phyloP scores from a whole-genome alignment of 225 moss, liverwort and hornwort species.

The Bryoerythrophyllum caledonicum region DNA sequence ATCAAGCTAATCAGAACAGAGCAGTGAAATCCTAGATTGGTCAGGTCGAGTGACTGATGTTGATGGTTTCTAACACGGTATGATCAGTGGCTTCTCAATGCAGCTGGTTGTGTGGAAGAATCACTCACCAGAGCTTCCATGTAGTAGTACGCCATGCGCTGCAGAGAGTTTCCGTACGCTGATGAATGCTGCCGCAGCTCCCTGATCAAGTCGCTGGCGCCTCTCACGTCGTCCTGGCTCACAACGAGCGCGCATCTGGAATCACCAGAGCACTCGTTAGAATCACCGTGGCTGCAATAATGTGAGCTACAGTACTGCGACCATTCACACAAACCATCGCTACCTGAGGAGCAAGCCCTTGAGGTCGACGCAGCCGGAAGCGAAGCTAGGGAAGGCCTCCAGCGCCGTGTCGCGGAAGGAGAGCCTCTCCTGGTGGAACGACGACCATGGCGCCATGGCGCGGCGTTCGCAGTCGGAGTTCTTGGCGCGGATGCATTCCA shows the following conservation, averaged over 20 bases:
- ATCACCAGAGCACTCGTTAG: constrained; percentile 11
- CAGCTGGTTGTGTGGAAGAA: background rate
- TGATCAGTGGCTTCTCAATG: background rate
- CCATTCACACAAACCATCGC: background rate
- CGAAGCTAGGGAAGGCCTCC: constrained; percentile 17
- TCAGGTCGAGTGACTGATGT: background rate
- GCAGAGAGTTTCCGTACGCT: constrained; percentile 59
- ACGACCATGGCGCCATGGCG: background rate
- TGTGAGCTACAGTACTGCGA: background rate
- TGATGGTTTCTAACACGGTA: background rate
- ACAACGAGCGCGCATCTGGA: constrained; percentile 66
- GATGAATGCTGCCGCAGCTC: constrained; percentile 54
- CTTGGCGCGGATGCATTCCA: constrained; percentile 11
- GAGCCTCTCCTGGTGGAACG: constrained; percentile 16
- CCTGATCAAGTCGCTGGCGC: constrained; percentile 56
- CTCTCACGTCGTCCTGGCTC: constrained; percentile 60
- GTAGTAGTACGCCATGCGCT: constrained; percentile 68
- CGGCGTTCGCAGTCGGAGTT: constrained; percentile 22
- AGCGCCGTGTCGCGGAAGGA: constrained; percentile 23
- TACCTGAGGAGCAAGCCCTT: constrained; percentile 37
- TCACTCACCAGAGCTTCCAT: constrained; percentile 63
- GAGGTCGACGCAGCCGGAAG: constrained; percentile 36
- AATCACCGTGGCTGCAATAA: background rate
- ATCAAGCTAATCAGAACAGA: background rate
- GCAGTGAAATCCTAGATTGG: background rate